Base-by-base conservation (phyloP, 345 rosid genomes). In the Citrus hindsii region DNA sequence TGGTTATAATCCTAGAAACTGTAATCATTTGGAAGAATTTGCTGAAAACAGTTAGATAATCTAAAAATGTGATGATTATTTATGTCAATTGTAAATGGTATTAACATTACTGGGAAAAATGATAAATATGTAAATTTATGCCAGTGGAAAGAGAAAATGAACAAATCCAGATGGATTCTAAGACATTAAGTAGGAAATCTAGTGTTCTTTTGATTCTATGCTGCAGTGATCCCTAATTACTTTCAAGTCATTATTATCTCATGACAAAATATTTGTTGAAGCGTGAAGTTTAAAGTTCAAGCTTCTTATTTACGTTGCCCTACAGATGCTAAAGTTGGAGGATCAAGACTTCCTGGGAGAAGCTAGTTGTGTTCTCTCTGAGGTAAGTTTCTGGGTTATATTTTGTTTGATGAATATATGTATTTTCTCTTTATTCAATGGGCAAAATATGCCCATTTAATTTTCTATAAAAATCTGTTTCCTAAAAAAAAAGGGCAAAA, bases 311-410 rank as follows among this genome's bases (percentile, higher is more conserved):
- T 66, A 7, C 74, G 18, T 77, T 76, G 66, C 81, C 74, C 66
- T 82, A 63, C 86, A 92, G 97, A 76, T 83, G 5, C 76, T 92
- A 65, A 85, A 87, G 85, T 84, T 92, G 62, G 74, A 88, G 78
- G 92, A 89, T 60, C 97, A 92, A 27, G 87, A 94, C n/a, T 94
- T 86, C 81, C 81, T 94, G 79, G 98, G 95, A 85, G 94, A 94
- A 85, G 90, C 93, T 69, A 85, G 74, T 1, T 92, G 97, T 86
- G 86, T 84, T 76, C 85, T 92, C 5, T 92, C 94, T 1, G 90
- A 92, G 89, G 94, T 83, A 67, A 74, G 74, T 79, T 73, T 24
- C 35, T 9, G n/a, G 24, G 37, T 55, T 6, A 46, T 7, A 33
- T 33, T 33, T 35, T 73, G 28, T 38, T 53, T 14, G 27, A 13